These are phyloP conservation scores for Pinus albicaulis DNA, from an alignment of 75 land plant species.

Conservation along the genomic window DNA sequence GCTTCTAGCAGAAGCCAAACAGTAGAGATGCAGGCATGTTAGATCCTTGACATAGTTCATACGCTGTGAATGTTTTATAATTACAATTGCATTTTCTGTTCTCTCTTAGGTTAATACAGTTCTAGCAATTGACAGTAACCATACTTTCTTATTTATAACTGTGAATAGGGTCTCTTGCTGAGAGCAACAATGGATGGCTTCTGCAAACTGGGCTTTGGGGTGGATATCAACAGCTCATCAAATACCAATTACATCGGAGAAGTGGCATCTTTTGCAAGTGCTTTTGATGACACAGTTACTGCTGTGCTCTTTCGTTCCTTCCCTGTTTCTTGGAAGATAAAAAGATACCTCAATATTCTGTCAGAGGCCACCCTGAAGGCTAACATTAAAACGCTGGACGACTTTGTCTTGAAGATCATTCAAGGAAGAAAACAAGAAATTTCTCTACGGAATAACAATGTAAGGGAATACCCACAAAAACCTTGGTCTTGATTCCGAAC, in stretches of 20 bases:
- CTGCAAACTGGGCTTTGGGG: slow-evolving; percentile 65
- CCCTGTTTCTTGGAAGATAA: slow-evolving; percentile 51
- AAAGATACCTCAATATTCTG: slow-evolving; percentile 50
- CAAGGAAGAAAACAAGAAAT: slow-evolving; percentile 18
- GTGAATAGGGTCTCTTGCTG: slow-evolving; percentile 53
- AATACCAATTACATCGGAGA: slow-evolving; percentile 18
- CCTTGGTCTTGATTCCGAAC: background rate
- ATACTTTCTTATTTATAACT: background rate
- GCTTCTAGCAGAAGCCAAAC: background rate
- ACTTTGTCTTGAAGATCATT: slow-evolving; percentile 52
- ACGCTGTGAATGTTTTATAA: background rate
- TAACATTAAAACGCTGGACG: slow-evolving; percentile 31
- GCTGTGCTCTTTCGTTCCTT: slow-evolving; percentile 25
- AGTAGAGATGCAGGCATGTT: slow-evolving; percentile 53
- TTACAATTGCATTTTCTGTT: background rate
- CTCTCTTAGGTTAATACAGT: too few species aligned
- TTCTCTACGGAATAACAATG: background rate
- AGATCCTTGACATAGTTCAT: background rate
- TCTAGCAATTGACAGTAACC: too few species aligned
- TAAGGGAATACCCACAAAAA: background rate
- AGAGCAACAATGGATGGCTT: slow-evolving; percentile 65
- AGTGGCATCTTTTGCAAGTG: slow-evolving; percentile 29
- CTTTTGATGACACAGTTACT: slow-evolving; percentile 47
- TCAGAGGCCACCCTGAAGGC: slow-evolving; percentile 43
- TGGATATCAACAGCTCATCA: slow-evolving; percentile 41